Conservation (phyloP, 768 basidiomycete genomes). For the Kondoa malvinella region DNA sequence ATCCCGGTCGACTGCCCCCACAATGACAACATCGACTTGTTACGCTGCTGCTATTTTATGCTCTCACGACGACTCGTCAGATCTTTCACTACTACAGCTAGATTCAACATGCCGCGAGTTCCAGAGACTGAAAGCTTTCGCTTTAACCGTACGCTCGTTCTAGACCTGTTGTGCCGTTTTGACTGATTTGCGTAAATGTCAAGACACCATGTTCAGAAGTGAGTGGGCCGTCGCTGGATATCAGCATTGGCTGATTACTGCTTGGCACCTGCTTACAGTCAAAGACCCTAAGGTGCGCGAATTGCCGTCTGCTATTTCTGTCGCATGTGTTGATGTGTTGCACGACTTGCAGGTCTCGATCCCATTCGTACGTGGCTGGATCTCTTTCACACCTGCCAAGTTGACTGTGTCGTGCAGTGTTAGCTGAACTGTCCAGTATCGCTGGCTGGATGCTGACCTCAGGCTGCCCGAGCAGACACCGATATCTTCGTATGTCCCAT, state of each 20-base stretch:
- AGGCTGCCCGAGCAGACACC: background rate
- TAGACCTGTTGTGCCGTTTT: background rate
- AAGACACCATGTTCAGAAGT: background rate
- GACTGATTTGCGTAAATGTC: background rate
- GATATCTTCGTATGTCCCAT: background rate
- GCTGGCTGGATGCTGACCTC: background rate
- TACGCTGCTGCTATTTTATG: background rate
- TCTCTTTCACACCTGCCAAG: background rate
- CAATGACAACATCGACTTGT: no score
- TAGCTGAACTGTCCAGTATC: no score
- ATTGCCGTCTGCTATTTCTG: slow-evolving; percentile 49
- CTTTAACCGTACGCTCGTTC: slow-evolving; percentile 12
- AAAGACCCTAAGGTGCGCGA: slow-evolving; percentile 71
- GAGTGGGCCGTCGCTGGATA: slow-evolving; percentile 32
- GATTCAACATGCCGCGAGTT: slow-evolving; percentile 11
- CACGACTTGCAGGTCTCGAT: slow-evolving; percentile 34
- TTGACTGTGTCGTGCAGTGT: background rate
- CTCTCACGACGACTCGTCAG: background rate
- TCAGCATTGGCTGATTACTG: slow-evolving; percentile 28
- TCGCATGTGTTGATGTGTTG: slow-evolving; percentile 34
- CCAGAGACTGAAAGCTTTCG: slow-evolving; percentile 14
- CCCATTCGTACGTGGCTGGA: background rate
- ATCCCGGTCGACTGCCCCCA: no score
- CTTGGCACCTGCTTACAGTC: slow-evolving; percentile 50
- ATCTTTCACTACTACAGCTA: slow-evolving; percentile 1